A percentile compares a stretch with the other conserved stretches of the same genome.
phyloP scores from a whole-genome alignment of 2,329 filamentous ascomycete species.

The Fusarium phyllophilum region DNA sequence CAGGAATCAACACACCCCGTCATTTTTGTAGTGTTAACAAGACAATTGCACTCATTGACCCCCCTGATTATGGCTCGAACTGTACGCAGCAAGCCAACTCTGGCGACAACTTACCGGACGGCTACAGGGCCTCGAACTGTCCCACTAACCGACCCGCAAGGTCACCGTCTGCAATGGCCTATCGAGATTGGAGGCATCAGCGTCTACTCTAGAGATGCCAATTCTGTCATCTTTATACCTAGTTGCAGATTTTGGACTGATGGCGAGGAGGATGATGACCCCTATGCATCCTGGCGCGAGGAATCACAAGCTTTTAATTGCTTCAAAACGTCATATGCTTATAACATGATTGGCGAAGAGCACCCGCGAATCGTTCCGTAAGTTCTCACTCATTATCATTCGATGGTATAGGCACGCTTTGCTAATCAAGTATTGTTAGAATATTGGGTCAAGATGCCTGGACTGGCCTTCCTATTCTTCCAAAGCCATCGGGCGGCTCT shows the following conservation, averaged over 20 bases:
- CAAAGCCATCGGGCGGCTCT: too few relatives aligned
- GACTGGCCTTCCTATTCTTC: too few relatives aligned
- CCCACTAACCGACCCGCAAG: background rate
- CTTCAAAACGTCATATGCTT: background rate
- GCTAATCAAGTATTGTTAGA: too few relatives aligned
- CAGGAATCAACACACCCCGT: too few relatives aligned
- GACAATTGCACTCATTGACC: too few relatives aligned
- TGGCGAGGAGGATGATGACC: background rate
- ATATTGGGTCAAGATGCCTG: too few relatives aligned
- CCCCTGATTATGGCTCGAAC: background rate
- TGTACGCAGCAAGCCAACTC: background rate
- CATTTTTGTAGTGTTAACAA: too few relatives aligned
- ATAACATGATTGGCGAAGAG: background rate
- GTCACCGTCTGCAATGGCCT: rapidly evolving
- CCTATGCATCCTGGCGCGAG: background rate
- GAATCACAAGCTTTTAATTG: rapidly evolving
- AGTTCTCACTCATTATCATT: rapidly evolving
- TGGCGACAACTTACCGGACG: background rate
- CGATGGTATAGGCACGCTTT: too few relatives aligned
- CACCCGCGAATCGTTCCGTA: background rate
- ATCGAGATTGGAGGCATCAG: too few relatives aligned
- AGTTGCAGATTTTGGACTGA: background rate
- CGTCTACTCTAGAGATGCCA: background rate
- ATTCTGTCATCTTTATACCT: background rate
- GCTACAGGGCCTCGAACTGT: background rate